Conservation (phyloP, 768 basidiomycete species). For the Leccinum disarticulatum region DNA sequence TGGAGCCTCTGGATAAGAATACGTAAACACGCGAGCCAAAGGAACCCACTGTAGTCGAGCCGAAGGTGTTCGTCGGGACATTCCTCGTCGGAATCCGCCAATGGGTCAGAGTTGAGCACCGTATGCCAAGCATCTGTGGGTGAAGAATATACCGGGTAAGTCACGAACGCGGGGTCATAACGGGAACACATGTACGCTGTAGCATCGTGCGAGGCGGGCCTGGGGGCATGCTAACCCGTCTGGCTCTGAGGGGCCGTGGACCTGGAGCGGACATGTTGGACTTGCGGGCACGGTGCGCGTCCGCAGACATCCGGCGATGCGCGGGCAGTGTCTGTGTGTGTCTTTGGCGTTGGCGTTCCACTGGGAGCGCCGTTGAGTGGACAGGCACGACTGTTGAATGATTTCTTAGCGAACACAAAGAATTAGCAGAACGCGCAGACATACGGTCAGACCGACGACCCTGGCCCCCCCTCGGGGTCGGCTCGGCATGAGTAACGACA, state of each 20-base stretch:
- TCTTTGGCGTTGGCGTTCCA: slow-evolving; percentile 30
- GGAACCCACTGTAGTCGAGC: slow-evolving; percentile 59
- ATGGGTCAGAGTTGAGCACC: slow-evolving; percentile 64
- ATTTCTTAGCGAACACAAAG: slow-evolving; percentile 11
- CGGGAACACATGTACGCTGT: slow-evolving; percentile 51
- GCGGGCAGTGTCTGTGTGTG: slow-evolving; percentile 19
- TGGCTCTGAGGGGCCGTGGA: slow-evolving; percentile 27
- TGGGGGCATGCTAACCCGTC: slow-evolving; percentile 24
- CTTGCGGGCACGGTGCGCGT: slow-evolving; percentile 26
- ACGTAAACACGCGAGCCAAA: background rate
- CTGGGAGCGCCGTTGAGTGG: slow-evolving; percentile 12
- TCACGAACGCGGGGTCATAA: background rate
- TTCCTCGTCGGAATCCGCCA: slow-evolving; percentile 76
- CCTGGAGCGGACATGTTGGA: slow-evolving; percentile 20
- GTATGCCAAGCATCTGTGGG: slow-evolving; percentile 70
- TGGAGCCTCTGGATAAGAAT: slow-evolving; percentile 26
- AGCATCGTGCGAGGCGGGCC: slow-evolving; percentile 54
- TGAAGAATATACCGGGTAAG: slow-evolving; percentile 9
- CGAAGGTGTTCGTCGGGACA: slow-evolving; percentile 61
- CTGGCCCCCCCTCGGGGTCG: slow-evolving; percentile 20
- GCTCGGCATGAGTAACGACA: slow-evolving; percentile 13
- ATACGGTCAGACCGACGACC: slow-evolving; percentile 31
- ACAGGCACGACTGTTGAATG: slow-evolving; percentile 18
- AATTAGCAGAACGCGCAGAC: slow-evolving; percentile 4
- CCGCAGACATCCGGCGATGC: slow-evolving; percentile 28